Conservation (phyloP, 306 rosid species). For the Trifolium fragiferum region DNA sequence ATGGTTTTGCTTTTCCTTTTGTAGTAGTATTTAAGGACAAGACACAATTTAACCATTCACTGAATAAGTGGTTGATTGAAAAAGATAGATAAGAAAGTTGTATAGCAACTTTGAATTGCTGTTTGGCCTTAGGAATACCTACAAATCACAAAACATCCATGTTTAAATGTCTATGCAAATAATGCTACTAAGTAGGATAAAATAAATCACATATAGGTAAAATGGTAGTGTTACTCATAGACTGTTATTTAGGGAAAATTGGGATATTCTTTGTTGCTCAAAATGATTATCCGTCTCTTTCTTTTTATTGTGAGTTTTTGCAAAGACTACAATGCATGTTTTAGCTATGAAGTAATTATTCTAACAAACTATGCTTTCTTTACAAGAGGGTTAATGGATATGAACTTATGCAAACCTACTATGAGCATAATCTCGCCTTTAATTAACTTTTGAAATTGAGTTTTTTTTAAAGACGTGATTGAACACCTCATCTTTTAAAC, state of each 20-base stretch:
- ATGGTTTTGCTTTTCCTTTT: conserved; percentile 46
- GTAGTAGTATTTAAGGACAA: conserved; percentile 50
- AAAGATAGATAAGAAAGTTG: conserved; percentile 53
- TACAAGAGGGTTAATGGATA: not conserved
- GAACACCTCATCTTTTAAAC: no score
- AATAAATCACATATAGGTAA: not conserved
- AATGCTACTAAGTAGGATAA: conserved; percentile 34
- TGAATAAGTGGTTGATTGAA: conserved; percentile 53
- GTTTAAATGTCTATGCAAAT: conserved; percentile 31
- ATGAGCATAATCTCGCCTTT: not conserved
- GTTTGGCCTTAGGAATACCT: conserved; percentile 45
- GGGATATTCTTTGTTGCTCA: conserved; percentile 7
- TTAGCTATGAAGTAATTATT: not conserved
- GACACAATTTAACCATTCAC: conserved; percentile 49
- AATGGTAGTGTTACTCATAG: conserved; percentile 2
- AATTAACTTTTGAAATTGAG: no score
- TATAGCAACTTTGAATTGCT: conserved; percentile 47
- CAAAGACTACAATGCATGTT: not conserved
- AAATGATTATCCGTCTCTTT: conserved; percentile 6
- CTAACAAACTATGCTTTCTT: no score
- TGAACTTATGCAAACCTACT: not conserved
- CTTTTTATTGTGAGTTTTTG: not conserved
- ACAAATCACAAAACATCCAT: conserved; percentile 46
- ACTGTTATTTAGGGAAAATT: not conserved
- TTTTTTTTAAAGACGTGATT: no score